Evolutionary conservation across 2,329 filamentous ascomycete species (phyloP), one percentile per base, ranked within the genome.

Genomic region (Arthrobotrys sinensis): DNA sequence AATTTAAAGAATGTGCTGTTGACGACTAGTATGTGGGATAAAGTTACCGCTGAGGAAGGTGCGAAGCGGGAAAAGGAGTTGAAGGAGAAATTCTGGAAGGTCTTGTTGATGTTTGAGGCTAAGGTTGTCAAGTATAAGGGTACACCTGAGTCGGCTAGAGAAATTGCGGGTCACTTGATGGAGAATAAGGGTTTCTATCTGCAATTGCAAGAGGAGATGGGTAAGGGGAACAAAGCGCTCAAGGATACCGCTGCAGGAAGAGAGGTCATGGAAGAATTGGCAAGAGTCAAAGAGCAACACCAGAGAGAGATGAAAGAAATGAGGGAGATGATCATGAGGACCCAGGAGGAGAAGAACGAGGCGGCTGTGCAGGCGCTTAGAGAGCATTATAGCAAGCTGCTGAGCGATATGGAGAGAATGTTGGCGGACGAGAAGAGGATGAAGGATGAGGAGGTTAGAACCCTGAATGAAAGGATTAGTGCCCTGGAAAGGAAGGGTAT

Each of bases 141-240:
- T 24, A 78, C 71, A 12, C 24, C 48, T 2, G 76, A 78, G 7
- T 80, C 77, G 10, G 81, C 80, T 7, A 36, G 75, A 7, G 65
- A 63, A 14, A 67, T 82, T 16, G 65, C 70, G 4, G 24, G 28
- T 16, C 19, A 67, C 19, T 46, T 75, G 19, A 79, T 79, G 69
- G 94, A 98, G 86, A 97, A 97, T 81, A 94, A 97, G 85, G 88
- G 94, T 28, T 87, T 97, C 68, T 97, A 97, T 84, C 91, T 94
- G 80, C 91, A 91, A 78, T 97, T 97, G 86, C 97, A 97, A 82
- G 89, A 90, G 19, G 94, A 97, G 85, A 86, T 98, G 63, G 91
- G 89, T 81, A 93, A 92, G 86, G 92, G 97, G 72, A 87, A 94
- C 50, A 91, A 90, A 83, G 92, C 91, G 48, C 88, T 96, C 57